Evolutionary conservation across 2,329 filamentous ascomycete genomes (phyloP).

Genomic region (Phaeosphaeria sp.): DNA sequence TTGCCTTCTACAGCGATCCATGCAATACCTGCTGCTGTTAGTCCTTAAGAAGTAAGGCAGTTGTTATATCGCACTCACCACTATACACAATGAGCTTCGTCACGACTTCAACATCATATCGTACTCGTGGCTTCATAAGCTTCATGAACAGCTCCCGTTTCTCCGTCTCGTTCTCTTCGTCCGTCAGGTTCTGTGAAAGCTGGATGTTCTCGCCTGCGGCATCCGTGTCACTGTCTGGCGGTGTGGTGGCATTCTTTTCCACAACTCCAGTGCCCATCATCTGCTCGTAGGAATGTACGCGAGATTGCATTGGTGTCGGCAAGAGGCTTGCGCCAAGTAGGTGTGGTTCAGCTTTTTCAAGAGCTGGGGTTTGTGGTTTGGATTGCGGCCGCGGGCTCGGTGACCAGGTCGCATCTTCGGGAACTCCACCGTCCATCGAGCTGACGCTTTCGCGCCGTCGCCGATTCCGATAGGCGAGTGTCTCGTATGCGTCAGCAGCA

Average conservation of each 20-base stretch:
- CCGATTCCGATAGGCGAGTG: constrained; percentile 86
- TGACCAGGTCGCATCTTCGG: constrained; percentile 33
- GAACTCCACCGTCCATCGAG: constrained; percentile 43
- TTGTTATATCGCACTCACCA: constrained; percentile 61
- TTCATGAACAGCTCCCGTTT: constrained; percentile 77
- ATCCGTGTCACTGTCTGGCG: constrained; percentile 43
- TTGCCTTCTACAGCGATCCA: constrained; percentile 81
- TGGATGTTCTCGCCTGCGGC: constrained; percentile 32
- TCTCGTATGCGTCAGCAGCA: constrained; percentile 94
- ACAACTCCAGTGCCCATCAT: constrained; percentile 74
- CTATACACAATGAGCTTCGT: constrained; percentile 96
- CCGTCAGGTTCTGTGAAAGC: constrained; percentile 26
- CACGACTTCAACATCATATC: constrained; percentile 98
- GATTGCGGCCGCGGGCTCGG: constrained; percentile 18
- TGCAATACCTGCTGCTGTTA: constrained; percentile 71
- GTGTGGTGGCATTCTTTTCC: constrained; percentile 15
- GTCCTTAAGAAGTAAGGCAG: not conserved
- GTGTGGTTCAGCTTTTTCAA: constrained; percentile 36
- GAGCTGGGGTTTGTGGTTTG: constrained; percentile 37
- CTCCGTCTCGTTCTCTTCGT: constrained; percentile 50
- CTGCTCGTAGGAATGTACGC: constrained; percentile 70
- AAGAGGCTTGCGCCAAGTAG: constrained; percentile 53
- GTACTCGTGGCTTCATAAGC: constrained; percentile 83
- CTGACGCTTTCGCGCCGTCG: constrained; percentile 66
- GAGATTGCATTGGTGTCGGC: constrained; percentile 54